These are phyloP conservation scores for Schizopora paradoxa DNA, from an alignment of 1,284 basidiomycete species.

Conservation along the genomic window DNA sequence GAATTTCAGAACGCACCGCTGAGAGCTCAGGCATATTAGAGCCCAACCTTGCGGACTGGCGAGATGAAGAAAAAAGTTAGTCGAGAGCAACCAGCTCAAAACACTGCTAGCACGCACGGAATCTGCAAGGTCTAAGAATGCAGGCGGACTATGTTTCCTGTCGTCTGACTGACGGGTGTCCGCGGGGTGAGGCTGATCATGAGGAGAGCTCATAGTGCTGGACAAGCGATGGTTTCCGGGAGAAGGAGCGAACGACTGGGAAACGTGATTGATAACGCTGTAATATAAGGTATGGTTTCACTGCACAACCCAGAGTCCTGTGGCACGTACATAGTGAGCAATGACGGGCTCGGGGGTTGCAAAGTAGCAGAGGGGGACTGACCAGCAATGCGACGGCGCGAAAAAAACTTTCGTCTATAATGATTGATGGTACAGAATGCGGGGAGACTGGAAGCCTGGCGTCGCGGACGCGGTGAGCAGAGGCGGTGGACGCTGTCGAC, in stretches of 20 bases:
- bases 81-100: slow-evolving; percentile 9
- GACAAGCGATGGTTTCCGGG: slow-evolving; percentile 47
- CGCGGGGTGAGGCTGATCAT: slow-evolving; percentile 65
- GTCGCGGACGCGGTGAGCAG: slow-evolving; percentile 22
- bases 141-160: slow-evolving; percentile 78
- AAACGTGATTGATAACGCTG: slow-evolving; percentile 45
- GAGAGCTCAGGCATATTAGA: slow-evolving; percentile 78
- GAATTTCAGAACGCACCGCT: slow-evolving; percentile 53
- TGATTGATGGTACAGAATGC: slow-evolving; percentile 70
- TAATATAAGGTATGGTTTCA: slow-evolving; percentile 55
- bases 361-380: slow-evolving; percentile 22
- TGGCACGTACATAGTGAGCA: slow-evolving; percentile 17
- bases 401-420: slow-evolving; percentile 61
- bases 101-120: slow-evolving; percentile 52
- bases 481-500: slow-evolving; percentile 22
- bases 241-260: slow-evolving; percentile 52
- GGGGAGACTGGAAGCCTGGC: slow-evolving; percentile 40
- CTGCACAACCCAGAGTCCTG: slow-evolving; percentile 64
- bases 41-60: slow-evolving; percentile 72
- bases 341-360: slow-evolving; percentile 8
- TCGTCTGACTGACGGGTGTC: slow-evolving; percentile 65
- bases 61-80: slow-evolving; percentile 21
- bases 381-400: slow-evolving; percentile 72
- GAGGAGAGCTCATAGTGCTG: slow-evolving; percentile 61
- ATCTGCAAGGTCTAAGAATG: slow-evolving; percentile 85